phyloP scores from a whole-genome alignment of 2,329 filamentous ascomycete genomes.

The Colletotrichum sp. region DNA sequence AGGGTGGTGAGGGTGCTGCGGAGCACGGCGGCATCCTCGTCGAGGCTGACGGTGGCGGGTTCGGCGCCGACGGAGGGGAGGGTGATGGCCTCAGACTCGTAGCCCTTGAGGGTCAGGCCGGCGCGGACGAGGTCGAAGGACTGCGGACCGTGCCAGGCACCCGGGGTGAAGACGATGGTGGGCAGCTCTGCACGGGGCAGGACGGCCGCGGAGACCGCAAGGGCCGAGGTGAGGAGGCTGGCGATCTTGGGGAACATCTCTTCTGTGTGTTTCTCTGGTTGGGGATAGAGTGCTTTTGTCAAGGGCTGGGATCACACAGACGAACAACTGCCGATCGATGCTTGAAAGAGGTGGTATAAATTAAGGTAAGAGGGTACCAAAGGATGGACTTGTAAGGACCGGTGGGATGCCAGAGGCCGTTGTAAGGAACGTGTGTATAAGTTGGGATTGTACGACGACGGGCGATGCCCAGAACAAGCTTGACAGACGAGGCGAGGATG shows the following conservation, averaged over 20 bases:
- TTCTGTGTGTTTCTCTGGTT: not conserved
- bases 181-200: not conserved
- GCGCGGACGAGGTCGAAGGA: conserved; percentile 33
- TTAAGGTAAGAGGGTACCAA: not conserved
- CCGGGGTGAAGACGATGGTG: conserved; percentile 41
- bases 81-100: conserved; percentile 31
- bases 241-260: conserved; percentile 3
- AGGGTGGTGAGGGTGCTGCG: conserved; percentile 30
- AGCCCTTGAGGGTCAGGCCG: conserved; percentile 35
- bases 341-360: not conserved
- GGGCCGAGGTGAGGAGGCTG: not conserved
- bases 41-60: conserved; percentile 26
- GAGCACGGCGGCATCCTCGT: conserved; percentile 35
- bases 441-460: not conserved
- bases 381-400: not conserved
- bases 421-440: not conserved
- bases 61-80: conserved; percentile 37
- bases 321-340: not conserved
- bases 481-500: not conserved
- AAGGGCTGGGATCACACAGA: not conserved
- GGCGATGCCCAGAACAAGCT: not conserved
- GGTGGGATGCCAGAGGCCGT: not conserved
- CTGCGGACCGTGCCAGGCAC: conserved; percentile 40
- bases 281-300: not conserved
- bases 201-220: conserved; percentile 2